These are phyloP conservation scores for Balamuthia mandrillaris DNA, from an alignment of 208 protist species.

Conservation along the genomic window DNA sequence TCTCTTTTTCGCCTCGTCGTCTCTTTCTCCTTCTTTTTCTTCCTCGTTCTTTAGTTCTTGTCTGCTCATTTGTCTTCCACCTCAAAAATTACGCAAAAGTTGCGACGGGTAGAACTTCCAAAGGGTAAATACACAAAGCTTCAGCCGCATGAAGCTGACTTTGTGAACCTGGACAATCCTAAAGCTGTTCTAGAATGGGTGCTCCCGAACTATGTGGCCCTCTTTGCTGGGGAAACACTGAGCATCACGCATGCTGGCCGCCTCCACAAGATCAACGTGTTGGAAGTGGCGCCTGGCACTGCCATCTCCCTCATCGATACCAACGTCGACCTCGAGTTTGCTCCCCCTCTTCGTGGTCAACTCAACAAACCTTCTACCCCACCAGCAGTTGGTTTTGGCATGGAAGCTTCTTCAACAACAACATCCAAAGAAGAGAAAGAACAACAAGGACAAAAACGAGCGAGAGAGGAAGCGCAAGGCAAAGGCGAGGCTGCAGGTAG, in stretches of 20 bases:
- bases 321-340: constrained; percentile 33
- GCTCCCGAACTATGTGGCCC: constrained; percentile 3
- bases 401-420: background rate
- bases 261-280: background rate
- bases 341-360: background rate
- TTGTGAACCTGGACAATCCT: constrained; percentile 19
- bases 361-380: too few species aligned
- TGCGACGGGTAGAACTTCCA: constrained; percentile 24
- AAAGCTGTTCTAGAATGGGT: constrained; percentile 26
- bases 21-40: too few species aligned
- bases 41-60: too few species aligned
- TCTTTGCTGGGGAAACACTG: constrained; percentile 6
- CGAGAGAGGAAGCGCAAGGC: too few species aligned
- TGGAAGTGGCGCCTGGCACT: constrained; percentile 17
- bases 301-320: constrained; percentile 31
- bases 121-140: constrained; percentile 18
- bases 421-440: background rate
- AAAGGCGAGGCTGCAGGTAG: background rate
- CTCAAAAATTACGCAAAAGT: too few species aligned
- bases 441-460: too few species aligned
- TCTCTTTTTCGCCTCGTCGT: too few species aligned
- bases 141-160: constrained; percentile 18
- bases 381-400: too few species aligned
- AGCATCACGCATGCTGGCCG: background rate
- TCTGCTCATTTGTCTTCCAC: too few species aligned